Conservation (phyloP, 2,329 filamentous ascomycete genomes). For the Fusarium luffae region DNA sequence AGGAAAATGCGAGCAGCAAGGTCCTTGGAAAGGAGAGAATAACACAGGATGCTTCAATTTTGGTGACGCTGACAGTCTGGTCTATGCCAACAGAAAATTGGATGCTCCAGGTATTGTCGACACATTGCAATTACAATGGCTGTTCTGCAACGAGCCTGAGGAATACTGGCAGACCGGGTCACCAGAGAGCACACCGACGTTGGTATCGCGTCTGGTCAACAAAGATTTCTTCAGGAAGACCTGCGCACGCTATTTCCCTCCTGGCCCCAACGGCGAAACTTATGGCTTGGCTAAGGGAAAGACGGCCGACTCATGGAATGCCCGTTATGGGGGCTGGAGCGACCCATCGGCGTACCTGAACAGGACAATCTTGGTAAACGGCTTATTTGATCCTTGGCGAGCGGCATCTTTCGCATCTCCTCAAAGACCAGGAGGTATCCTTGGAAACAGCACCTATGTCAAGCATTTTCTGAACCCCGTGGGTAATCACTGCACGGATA, state of each 20-base stretch:
- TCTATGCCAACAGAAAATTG: not conserved
- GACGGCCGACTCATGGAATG: not conserved
- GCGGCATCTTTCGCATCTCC: not conserved
- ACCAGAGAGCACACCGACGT: not conserved
- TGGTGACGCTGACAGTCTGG: slow-evolving; percentile 2
- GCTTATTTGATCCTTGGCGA: not conserved
- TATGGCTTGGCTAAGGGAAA: not conserved
- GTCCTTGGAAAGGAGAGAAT: slow-evolving; percentile 4
- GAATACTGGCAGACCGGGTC: slow-evolving; percentile 11
- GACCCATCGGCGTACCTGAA: not conserved
- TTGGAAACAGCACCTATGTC: slow-evolving; percentile 5
- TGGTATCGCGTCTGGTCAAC: slow-evolving; percentile 5
- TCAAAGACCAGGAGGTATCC: slow-evolving; percentile 2
- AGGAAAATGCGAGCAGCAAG: not conserved
- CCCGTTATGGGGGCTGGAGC: slow-evolving; percentile 5
- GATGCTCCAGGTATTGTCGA: not conserved
- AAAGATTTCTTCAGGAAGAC: slow-evolving; percentile 7
- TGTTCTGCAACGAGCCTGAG: slow-evolving; percentile 4
- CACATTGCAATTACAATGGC: not conserved
- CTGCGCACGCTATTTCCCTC: not conserved
- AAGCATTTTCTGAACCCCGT: not conserved
- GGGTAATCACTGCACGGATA: slow-evolving; percentile 6
- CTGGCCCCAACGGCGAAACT: not conserved
- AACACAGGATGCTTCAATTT: slow-evolving; percentile 16
- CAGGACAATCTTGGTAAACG: slow-evolving; percentile 5